Conservation (phyloP, 148 eudicot genomes). For the Bassia scoparia region DNA sequence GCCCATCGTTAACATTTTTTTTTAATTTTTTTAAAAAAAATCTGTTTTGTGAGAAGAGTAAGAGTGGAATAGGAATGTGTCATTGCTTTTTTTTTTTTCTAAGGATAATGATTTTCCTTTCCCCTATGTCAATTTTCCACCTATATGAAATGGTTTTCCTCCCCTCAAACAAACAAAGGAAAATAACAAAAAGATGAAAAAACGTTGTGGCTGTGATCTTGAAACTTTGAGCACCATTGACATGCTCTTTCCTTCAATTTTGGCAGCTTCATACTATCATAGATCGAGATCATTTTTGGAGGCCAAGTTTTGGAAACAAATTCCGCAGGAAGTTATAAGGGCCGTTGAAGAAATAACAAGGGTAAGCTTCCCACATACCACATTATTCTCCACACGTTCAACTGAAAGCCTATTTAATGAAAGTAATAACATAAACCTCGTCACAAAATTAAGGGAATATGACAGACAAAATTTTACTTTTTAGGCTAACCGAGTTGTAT, state of each 20-base stretch:
- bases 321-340: slow-evolving; percentile 68
- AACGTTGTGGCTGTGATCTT: background rate
- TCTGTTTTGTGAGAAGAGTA: no score
- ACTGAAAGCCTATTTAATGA: background rate
- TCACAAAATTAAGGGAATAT: background rate
- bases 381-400: background rate
- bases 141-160: no score
- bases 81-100: no score
- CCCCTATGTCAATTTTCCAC: no score
- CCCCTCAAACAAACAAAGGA: no score
- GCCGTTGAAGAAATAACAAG: slow-evolving; percentile 80
- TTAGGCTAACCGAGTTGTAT: no score
- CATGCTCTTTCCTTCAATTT: background rate
- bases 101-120: no score
- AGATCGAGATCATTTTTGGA: slow-evolving; percentile 84
- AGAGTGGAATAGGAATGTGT: no score
- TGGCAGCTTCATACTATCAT: slow-evolving; percentile 76
- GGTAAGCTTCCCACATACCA: slow-evolving; percentile 31
- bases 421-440: background rate
- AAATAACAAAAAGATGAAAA: no score
- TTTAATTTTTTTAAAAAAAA: no score
- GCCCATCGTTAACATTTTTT: no score
- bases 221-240: background rate
- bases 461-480: no score
- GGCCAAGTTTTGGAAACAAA: slow-evolving; percentile 97